Evolutionary conservation across 345 rosid genomes (phyloP), one percentile per base, ranked within the genome.

Genomic region (Tarenaya hassleriana): DNA sequence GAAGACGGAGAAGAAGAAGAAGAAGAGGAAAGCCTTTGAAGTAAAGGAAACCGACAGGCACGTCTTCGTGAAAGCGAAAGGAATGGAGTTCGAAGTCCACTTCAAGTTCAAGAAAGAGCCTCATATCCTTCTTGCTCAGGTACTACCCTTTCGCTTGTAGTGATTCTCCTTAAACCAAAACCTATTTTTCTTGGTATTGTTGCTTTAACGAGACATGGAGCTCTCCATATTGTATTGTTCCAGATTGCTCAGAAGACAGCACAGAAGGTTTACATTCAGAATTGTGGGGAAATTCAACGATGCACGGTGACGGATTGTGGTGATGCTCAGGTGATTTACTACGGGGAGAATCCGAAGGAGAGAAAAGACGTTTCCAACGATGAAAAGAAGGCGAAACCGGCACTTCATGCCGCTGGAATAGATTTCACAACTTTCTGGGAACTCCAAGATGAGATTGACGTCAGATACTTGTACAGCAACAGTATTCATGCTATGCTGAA

Each of bases 61-160:
- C 39, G 67, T 74, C 33, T 73, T 54, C 38, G 75, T 55, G 59
- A 65, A 48, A 24, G 64, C 71, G 29, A 69, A 50, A 9, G 82
- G 79, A 24, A 35, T 68, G 70, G 50, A 50, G 60, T 81, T 86
- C 47, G 88, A 88, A 68, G 76, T 79, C 79, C 87, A 83, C 65
- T 80, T 94, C 50, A 78, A 55, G 72, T 85, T 86, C 57, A 0
- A 16, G 34, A 31, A 70, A 8, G 97, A 88, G 58, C 97, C 99
- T 64, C 89, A 86, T 62, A 67, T 85, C 41, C 74, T 92, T 40
- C 84, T 88, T 55, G 79, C 89, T 10, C 91, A 92, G 99, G 97
- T 92, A 79, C 34, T 92, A 79, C 34, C 47, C 42, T 52, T 42
- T 52, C 43, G 15, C 3, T 35, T 4, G 12, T 2, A 47, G 1